These are phyloP conservation scores for Vitis riparia DNA, from an alignment of 164 flowering plant genomes.

Conservation along the genomic window DNA sequence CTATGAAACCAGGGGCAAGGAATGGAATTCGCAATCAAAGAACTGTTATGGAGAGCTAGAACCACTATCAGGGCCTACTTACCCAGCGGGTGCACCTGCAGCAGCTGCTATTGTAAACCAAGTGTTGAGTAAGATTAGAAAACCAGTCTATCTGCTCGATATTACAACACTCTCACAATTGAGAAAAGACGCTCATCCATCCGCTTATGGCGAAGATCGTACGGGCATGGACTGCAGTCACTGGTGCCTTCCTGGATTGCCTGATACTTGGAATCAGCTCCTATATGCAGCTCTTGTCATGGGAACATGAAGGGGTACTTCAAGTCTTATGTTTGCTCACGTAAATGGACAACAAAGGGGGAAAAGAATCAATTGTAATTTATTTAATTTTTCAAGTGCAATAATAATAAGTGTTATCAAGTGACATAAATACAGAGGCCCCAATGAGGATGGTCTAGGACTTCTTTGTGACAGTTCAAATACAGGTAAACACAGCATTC, in stretches of 20 bases:
- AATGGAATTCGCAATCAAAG: slow-evolving; percentile 51
- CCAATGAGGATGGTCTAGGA: too few relatives aligned
- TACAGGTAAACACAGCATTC: not conserved
- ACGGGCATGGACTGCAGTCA: slow-evolving; percentile 73
- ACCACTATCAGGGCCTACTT: slow-evolving; percentile 62
- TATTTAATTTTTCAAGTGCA: slow-evolving; percentile 5
- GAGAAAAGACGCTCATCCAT: slow-evolving; percentile 83
- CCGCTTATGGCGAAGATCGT: slow-evolving; percentile 46
- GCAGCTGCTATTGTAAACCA: slow-evolving; percentile 43
- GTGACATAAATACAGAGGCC: not conserved
- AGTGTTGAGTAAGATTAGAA: slow-evolving; percentile 48
- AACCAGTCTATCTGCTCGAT: slow-evolving; percentile 69
- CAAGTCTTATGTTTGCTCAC: not conserved
- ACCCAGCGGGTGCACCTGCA: slow-evolving; percentile 65
- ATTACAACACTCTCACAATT: slow-evolving; percentile 72
- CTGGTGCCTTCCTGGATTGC: slow-evolving; percentile 88
- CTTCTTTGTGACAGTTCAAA: not conserved
- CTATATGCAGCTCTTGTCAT: slow-evolving; percentile 61
- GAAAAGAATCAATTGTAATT: slow-evolving; percentile 19
- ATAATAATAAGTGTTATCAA: not conserved
- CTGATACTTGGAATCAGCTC: slow-evolving; percentile 90
- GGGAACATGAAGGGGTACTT: slow-evolving; percentile 19
- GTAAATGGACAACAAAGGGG: not conserved
- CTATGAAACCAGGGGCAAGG: slow-evolving; percentile 48
- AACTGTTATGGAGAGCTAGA: slow-evolving; percentile 52